phyloP scores from a whole-genome alignment of 805 yeast genomes.

The Ogataea nonfermentans region DNA sequence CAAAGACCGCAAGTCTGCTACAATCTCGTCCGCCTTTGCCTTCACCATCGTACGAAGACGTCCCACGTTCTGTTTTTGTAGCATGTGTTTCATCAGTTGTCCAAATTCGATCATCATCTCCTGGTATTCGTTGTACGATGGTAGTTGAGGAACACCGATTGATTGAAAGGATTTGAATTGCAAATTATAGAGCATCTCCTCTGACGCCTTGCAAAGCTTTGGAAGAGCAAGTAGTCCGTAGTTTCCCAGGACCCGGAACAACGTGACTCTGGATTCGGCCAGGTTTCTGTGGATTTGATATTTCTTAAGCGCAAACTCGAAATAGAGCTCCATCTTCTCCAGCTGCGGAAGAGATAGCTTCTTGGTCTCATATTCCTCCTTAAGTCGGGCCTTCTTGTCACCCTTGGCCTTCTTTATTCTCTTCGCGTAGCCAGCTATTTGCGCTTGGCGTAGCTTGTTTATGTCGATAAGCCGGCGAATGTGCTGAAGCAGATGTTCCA shows the following conservation, averaged over 20 bases:
- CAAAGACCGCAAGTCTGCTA: slow-evolving; percentile 5
- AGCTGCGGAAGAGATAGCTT: slow-evolving; percentile 15
- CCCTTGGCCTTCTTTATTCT: slow-evolving; percentile 28
- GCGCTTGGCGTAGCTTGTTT: slow-evolving; percentile 21
- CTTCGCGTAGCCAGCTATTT: slow-evolving; percentile 21
- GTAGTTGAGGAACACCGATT: slow-evolving; percentile 73
- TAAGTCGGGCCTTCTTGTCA: slow-evolving; percentile 26
- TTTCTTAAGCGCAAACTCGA: slow-evolving; percentile 14
- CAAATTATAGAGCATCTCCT: slow-evolving; percentile 45
- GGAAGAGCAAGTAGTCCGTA: slow-evolving; percentile 30
- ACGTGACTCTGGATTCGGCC: slow-evolving; percentile 23
- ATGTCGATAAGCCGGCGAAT: slow-evolving; percentile 21
- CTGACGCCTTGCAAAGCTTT: slow-evolving; percentile 28
- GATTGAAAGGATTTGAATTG: slow-evolving; percentile 79
- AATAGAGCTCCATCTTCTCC: slow-evolving; percentile 13
- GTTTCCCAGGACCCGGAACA: slow-evolving; percentile 25
- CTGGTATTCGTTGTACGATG: slow-evolving; percentile 43
- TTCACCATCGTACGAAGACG: slow-evolving; percentile 17
- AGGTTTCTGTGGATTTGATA: slow-evolving; percentile 16
- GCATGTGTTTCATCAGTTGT: slow-evolving; percentile 3
- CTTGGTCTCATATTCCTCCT: slow-evolving; percentile 23
- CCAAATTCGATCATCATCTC: slow-evolving; percentile 17
- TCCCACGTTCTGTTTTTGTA: slow-evolving; percentile 11
- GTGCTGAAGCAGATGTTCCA: slow-evolving; percentile 25
- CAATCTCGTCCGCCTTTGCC: slow-evolving; percentile 19